phyloP scores from a whole-genome alignment of 2,329 filamentous ascomycete genomes.

The Talaromyces sp. region DNA sequence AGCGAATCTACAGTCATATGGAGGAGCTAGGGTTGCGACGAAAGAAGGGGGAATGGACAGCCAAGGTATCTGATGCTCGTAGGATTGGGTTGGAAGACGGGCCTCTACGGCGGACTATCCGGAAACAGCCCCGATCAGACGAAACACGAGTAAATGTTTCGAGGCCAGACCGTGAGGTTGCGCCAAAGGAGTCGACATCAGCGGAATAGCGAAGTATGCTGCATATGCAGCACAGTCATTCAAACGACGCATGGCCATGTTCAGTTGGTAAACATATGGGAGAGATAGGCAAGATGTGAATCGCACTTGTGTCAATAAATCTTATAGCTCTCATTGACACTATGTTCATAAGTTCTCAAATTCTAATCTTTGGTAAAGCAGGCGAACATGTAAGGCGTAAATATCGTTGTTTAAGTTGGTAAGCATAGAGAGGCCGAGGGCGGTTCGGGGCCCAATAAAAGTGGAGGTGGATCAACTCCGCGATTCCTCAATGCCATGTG shows the following conservation, averaged over 20 bases:
- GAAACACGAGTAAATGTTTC: neutral
- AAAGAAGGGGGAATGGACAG: conserved; percentile 42
- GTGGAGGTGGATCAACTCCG: conserved; percentile 1
- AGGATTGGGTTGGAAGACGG: neutral
- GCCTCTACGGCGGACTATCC: neutral
- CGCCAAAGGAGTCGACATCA: neutral
- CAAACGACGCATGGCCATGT: neutral
- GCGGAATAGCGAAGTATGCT: neutral
- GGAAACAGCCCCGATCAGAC: neutral
- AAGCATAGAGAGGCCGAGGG: neutral
- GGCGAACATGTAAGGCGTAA: too few species aligned
- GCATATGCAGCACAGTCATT: too few species aligned
- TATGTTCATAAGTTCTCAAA: too few species aligned
- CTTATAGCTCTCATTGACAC: too few species aligned
- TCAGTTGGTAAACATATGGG: too few species aligned
- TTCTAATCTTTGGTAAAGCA: too few species aligned
- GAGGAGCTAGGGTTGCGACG: conserved; percentile 48
- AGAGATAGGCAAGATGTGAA: neutral
- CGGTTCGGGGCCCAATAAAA: neutral
- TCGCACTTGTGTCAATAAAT: neutral
- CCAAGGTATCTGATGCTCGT: conserved; percentile 5
- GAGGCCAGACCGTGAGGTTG: neutral
- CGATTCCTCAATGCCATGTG: neutral
- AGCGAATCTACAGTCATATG: conserved; percentile 44
- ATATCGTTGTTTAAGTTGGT: neutral